Conservation (phyloP, 352 stramenopile genomes). For the Hyaloperonospora arabidopsidis region DNA sequence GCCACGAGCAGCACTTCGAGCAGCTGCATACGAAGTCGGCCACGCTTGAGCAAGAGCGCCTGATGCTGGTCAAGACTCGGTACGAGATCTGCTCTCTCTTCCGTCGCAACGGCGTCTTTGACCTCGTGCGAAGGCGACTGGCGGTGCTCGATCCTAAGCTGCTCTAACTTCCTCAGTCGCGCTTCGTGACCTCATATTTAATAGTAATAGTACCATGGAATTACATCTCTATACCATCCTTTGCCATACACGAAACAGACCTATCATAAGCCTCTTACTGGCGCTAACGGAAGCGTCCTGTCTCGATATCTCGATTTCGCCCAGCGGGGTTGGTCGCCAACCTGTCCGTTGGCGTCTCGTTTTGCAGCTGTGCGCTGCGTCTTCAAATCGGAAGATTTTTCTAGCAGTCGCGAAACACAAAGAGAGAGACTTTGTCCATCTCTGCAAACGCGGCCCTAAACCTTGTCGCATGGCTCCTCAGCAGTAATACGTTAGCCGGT, state of each 20-base stretch:
- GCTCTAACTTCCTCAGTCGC: conserved; percentile 10
- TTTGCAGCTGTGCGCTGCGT: too few relatives aligned
- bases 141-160: conserved; percentile 30
- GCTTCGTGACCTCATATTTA: conserved; percentile 24
- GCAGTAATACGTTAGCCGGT: too few relatives aligned
- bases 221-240: conserved; percentile 22
- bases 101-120: conserved; percentile 35
- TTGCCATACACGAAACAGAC: conserved; percentile 2
- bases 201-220: conserved; percentile 31
- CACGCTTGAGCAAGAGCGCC: conserved; percentile 24
- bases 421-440: too few relatives aligned
- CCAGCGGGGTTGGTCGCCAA: too few relatives aligned
- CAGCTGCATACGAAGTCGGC: conserved; percentile 22
- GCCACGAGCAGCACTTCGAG: conserved; percentile 30
- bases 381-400: too few relatives aligned
- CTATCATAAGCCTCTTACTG: not conserved
- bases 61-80: conserved; percentile 27
- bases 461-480: too few relatives aligned
- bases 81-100: conserved; percentile 37
- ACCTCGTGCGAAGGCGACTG: conserved; percentile 31
- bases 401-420: too few relatives aligned
- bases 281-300: too few relatives aligned
- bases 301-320: too few relatives aligned
- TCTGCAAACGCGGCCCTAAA: too few relatives aligned
- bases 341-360: too few relatives aligned